A percentile compares a stretch with the other conserved stretches of the same genome.
Conservation (phyloP, 192 early-diverging fungal genomes). For the Coemansia sp. region DNA sequence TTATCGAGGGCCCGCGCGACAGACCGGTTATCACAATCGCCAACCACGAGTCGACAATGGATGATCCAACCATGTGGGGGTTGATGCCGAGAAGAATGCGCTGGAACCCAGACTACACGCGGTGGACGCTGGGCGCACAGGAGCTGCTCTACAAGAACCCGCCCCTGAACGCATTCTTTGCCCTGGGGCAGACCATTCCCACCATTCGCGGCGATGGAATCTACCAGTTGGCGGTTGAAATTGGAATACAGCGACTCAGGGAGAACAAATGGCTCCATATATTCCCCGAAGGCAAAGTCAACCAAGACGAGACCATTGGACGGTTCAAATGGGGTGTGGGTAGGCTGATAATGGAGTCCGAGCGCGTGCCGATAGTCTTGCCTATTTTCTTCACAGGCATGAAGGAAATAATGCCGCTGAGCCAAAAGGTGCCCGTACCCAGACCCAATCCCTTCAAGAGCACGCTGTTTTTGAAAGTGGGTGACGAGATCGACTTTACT, state of each 20-base stretch:
- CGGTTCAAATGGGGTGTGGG: conserved; percentile 86
- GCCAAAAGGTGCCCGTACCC: conserved; percentile 37
- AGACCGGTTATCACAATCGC: conserved; percentile 70
- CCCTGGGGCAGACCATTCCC: conserved; percentile 78
- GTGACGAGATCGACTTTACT: conserved; percentile 71
- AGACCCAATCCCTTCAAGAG: conserved; percentile 55
- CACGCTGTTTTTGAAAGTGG: conserved; percentile 62
- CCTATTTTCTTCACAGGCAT: conserved; percentile 72
- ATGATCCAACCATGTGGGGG: conserved; percentile 78
- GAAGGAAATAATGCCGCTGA: conserved; percentile 60
- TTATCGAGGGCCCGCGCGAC: conserved; percentile 56
- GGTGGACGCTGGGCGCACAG: conserved; percentile 86
- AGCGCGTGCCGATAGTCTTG: conserved; percentile 65
- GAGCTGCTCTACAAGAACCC: conserved; percentile 80
- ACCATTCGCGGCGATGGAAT: conserved; percentile 81
- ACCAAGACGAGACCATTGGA: conserved; percentile 51
- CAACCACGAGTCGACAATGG: conserved; percentile 71
- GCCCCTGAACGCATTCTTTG: conserved; percentile 61
- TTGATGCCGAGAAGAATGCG: conserved; percentile 60
- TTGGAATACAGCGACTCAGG: conserved; percentile 66
- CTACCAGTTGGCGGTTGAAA: conserved; percentile 81
- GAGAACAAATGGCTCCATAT: conserved; percentile 81
- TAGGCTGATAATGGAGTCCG: conserved; percentile 79
- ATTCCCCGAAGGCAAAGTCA: conserved; percentile 81
- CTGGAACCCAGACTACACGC: conserved; percentile 53